Evolutionary conservation across 495 filamentous ascomycete species (phyloP).

Genomic region (Penicillium soppii): DNA sequence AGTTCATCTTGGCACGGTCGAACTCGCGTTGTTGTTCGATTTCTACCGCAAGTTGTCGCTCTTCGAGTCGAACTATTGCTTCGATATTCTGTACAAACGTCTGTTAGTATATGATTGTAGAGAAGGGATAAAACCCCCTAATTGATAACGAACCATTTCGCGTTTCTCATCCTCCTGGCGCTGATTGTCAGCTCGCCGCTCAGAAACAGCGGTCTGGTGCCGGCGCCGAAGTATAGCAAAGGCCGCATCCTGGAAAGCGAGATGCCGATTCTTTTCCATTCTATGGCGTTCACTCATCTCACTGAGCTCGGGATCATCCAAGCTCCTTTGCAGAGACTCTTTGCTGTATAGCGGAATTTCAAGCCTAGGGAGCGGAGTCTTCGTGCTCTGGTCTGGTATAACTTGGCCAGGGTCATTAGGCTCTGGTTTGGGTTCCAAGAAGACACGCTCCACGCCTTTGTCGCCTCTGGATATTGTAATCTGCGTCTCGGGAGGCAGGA

Average conservation of each 20-base stretch:
- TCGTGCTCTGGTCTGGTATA: conserved; percentile 6
- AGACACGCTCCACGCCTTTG: conserved; percentile 28
- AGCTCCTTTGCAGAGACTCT: conserved; percentile 42
- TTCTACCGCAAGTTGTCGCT: conserved; percentile 72
- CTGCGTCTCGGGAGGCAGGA: conserved; percentile 32
- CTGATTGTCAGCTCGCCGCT: conserved; percentile 26
- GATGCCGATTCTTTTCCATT: conserved; percentile 58
- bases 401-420: background rate
- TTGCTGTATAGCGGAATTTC: conserved; percentile 41
- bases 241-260: conserved; percentile 44
- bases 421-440: conserved; percentile 26
- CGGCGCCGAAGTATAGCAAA: conserved; percentile 30
- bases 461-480: conserved; percentile 28
- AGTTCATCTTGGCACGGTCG: conserved; percentile 55
- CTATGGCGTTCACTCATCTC: conserved; percentile 53
- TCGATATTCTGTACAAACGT: conserved; percentile 35
- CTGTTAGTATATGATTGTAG: conserved; percentile 23
- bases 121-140: too few species aligned
- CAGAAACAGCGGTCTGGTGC: conserved; percentile 36
- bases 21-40: conserved; percentile 61
- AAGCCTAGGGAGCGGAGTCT: conserved; percentile 25
- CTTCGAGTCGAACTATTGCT: conserved; percentile 63
- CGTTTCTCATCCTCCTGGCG: conserved; percentile 50
- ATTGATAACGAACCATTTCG: conserved; percentile 50
- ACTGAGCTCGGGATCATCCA: conserved; percentile 48